Conservation (phyloP, 306 rosid species). For the Cucumis hystrix region DNA sequence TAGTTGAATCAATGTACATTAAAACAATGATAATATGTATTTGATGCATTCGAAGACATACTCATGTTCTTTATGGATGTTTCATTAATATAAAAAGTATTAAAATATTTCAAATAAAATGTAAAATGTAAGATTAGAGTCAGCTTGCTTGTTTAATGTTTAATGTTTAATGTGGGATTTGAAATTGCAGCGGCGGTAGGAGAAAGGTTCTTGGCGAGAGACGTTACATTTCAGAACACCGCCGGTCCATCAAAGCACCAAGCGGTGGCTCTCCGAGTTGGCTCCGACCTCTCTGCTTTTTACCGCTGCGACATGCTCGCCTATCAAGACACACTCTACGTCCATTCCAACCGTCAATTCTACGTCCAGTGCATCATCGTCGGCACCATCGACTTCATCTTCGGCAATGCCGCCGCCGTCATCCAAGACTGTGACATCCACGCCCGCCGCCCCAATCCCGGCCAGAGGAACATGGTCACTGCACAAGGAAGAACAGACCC, state of each 20-base stretch:
- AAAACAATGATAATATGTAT: too few relatives aligned
- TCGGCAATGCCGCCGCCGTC: constrained; percentile 68
- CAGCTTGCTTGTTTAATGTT: not conserved
- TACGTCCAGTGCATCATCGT: constrained; percentile 35
- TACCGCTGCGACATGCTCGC: constrained; percentile 59
- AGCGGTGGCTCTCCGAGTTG: constrained; percentile 83
- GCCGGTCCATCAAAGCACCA: constrained; percentile 92
- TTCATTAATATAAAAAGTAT: too few relatives aligned
- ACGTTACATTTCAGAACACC: constrained; percentile 73
- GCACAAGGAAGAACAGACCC: constrained; percentile 87
- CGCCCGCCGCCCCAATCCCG: constrained; percentile 57
- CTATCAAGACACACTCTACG: constrained; percentile 85
- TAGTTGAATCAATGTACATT: too few relatives aligned
- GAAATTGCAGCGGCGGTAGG: constrained; percentile 66
- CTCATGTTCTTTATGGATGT: too few relatives aligned
- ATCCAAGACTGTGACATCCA: constrained; percentile 72
- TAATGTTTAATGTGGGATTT: too few relatives aligned
- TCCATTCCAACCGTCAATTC: constrained; percentile 84
- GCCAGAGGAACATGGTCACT: constrained; percentile 82
- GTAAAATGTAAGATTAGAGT: too few relatives aligned
- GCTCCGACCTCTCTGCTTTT: constrained; percentile 80
- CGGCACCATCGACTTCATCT: constrained; percentile 84
- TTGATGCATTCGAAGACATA: too few relatives aligned
- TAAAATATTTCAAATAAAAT: too few relatives aligned
- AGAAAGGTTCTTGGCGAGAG: constrained; percentile 46